Percentiles rank a stretch among this genome's conserved stretches.
Conservation (phyloP, 257 asterid genomes). For the Gentiana macrophylla region DNA sequence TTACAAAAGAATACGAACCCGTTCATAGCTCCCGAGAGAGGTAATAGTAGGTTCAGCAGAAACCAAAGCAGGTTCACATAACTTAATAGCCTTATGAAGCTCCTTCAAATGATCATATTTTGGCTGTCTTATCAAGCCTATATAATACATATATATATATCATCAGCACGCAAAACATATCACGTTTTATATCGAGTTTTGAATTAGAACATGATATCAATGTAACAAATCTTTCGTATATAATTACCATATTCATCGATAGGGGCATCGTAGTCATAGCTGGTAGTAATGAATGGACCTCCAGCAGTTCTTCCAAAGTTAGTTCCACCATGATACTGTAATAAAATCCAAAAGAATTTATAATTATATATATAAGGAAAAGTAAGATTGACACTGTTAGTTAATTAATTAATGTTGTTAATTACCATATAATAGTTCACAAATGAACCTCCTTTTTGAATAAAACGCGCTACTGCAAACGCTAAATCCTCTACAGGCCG, state of each 20-base stretch:
- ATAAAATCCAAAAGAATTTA: neutral
- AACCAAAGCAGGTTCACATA: slow-evolving; percentile 59
- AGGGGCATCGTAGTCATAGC: slow-evolving; percentile 98
- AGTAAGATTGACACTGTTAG: too few relatives aligned
- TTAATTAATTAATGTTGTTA: neutral
- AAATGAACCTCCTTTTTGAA: slow-evolving; percentile 96
- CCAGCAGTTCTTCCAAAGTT: slow-evolving; percentile 96
- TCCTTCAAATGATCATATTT: slow-evolving; percentile 81
- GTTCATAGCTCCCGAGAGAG: slow-evolving; percentile 67
- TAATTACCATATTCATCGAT: slow-evolving; percentile 83
- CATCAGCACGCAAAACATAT: neutral
- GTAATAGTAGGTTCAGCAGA: slow-evolving; percentile 50
- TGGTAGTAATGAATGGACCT: slow-evolving; percentile 91
- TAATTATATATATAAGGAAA: neutral
- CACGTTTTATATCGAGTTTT: neutral
- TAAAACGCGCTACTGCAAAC: slow-evolving; percentile 80
- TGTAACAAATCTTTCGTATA: slow-evolving; percentile 4
- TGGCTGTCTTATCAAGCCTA: slow-evolving; percentile 85
- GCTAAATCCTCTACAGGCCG: slow-evolving; percentile 98
- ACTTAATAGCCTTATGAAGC: slow-evolving; percentile 70
- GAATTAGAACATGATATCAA: too few relatives aligned
- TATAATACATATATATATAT: neutral
- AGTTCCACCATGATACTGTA: slow-evolving; percentile 94
- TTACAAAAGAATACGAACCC: slow-evolving; percentile 23
- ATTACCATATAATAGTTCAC: slow-evolving; percentile 85